Conservation (phyloP, 345 rosid species). For the Abelmoschus esculentus region DNA sequence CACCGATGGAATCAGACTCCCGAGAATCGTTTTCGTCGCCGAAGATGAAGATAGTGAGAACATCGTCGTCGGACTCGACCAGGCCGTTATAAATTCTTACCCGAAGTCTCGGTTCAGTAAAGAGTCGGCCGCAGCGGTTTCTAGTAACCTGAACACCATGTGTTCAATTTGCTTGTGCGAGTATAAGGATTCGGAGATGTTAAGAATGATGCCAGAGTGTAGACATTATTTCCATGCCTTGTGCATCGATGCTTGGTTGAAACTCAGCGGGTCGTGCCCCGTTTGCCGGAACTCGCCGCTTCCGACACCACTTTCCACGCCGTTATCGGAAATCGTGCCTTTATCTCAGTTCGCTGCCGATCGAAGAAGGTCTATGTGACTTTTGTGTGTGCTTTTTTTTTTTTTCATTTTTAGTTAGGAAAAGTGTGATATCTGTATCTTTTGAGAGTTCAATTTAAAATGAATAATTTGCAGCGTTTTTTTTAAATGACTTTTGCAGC, state of each 20-base stretch:
- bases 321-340: slow-evolving; percentile 90
- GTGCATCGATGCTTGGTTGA: slow-evolving; percentile 90
- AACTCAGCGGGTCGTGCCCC: slow-evolving; percentile 94
- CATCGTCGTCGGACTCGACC: slow-evolving; percentile 60
- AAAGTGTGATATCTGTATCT: too few relatives aligned
- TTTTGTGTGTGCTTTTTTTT: background rate
- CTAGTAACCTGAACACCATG: slow-evolving; percentile 25
- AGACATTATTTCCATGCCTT: slow-evolving; percentile 68
- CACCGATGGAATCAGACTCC: slow-evolving; percentile 65
- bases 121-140: slow-evolving; percentile 17
- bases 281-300: slow-evolving; percentile 97
- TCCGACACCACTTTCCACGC: slow-evolving; percentile 92
- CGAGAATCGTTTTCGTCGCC: slow-evolving; percentile 75
- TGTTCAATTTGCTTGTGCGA: slow-evolving; percentile 91
- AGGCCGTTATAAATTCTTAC: slow-evolving; percentile 76
- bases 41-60: slow-evolving; percentile 58
- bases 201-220: slow-evolving; percentile 99
- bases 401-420: background rate
- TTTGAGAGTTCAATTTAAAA: too few relatives aligned
- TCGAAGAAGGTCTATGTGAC: slow-evolving; percentile 56
- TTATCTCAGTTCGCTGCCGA: slow-evolving; percentile 83
- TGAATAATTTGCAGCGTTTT: too few relatives aligned
- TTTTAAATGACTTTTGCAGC: too few relatives aligned
- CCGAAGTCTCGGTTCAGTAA: slow-evolving; percentile 67
- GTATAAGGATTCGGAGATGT: slow-evolving; percentile 87